Evolutionary conservation across 2,329 filamentous ascomycete species (phyloP), one percentile per base, ranked within the genome.

Genomic region (Aureobasidium pullulans): DNA sequence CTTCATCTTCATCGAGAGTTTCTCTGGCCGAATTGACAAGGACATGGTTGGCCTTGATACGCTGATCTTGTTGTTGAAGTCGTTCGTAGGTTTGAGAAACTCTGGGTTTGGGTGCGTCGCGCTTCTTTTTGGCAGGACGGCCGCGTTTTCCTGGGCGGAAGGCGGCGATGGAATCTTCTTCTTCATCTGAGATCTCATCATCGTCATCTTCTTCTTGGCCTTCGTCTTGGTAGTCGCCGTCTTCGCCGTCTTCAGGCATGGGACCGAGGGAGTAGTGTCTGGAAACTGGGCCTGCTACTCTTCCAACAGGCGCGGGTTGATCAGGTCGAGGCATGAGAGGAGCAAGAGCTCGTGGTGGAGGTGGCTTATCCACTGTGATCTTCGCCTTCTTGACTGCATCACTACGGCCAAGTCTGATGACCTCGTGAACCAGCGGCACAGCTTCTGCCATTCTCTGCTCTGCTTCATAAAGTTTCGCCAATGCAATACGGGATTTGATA

Each of bases 381-480:
- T 67, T 69, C 6, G 71, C 63, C 23, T 81, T 80, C 62, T 82
- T 81, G 23, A 69, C 75, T 40, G 69, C 65, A 56, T 69, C 67
- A 6, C 64, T 62, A 47, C 70, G 75, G n/a, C 79, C 79, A 32
- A 91, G 75, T 34, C 83, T 79, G 65, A 93, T 81, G 8, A 89
- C 85, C 69, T 95, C 87, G 36, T 87, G 87, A 50, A 89, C 84
- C 53, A 91, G 82, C 61, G 88, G 85, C 61, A 91, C 83, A 1
- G 91, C 91, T 67, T 90, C 84, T 66, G 91, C 87, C 23, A 82
- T 84, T 63, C 85, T 85, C 46, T 82, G 81, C 63, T 81, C 84
- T 63, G 62, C 69, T 70, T 95, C 90, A 68, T 95, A 96, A 71
- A 96, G 84, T 66, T 88, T 91, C 11, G 90, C 90, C 9, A 96